Conservation (phyloP, 2,329 filamentous ascomycete species). For the Fusarium ramigenum region DNA sequence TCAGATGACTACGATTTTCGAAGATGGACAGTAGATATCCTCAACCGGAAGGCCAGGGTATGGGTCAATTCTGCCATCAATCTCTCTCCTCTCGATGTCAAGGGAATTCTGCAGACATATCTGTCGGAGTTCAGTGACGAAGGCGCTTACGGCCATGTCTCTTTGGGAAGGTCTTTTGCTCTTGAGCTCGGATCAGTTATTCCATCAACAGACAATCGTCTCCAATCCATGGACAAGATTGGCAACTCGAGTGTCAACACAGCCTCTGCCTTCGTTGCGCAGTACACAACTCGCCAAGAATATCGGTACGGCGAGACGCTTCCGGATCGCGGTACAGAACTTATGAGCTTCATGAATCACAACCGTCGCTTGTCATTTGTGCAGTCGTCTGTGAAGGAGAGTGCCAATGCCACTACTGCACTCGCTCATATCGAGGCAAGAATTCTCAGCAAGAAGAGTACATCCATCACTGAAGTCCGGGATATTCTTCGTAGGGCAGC, state of each 20-base stretch:
- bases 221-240: conserved; percentile 81
- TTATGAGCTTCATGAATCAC: conserved; percentile 68
- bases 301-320: conserved; percentile 87
- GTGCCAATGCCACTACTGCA: conserved; percentile 68
- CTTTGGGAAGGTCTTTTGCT: conserved; percentile 92
- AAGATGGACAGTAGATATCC: conserved; percentile 77
- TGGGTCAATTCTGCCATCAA: conserved; percentile 87
- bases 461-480: conserved; percentile 78
- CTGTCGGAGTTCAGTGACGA: conserved; percentile 95
- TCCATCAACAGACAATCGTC: conserved; percentile 83
- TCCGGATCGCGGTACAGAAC: conserved; percentile 73
- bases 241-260: conserved; percentile 84
- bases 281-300: conserved; percentile 96
- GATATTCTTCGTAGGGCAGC: conserved; percentile 87
- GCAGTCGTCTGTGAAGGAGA: conserved; percentile 62
- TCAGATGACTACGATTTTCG: conserved; percentile 92
- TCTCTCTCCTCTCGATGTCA: conserved; percentile 90
- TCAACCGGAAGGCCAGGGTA: conserved; percentile 78
- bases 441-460: conserved; percentile 72
- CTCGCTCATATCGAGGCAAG: conserved; percentile 78
- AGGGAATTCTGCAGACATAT: conserved; percentile 95
- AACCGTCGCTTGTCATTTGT: conserved; percentile 63
- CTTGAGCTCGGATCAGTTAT: conserved; percentile 90
- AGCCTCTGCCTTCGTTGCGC: conserved; percentile 93
- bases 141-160: conserved; percentile 88